phyloP scores from a whole-genome alignment of 2,329 filamentous ascomycete genomes.

The Didymella keratinophila region DNA sequence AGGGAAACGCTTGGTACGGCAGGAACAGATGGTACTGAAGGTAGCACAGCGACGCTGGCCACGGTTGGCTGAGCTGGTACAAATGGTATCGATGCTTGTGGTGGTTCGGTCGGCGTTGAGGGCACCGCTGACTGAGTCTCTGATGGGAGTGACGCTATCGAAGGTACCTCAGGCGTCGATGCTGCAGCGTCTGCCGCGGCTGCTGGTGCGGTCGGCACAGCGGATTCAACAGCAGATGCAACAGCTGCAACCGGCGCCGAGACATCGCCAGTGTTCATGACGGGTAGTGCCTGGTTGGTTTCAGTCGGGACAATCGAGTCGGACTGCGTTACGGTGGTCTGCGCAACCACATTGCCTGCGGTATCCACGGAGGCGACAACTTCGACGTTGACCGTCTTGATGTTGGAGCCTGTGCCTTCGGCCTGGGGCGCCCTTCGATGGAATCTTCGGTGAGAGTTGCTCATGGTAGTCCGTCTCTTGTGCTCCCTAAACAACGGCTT shows the following conservation, averaged over 20 bases:
- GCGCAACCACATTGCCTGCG: conserved; percentile 37
- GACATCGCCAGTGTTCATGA: conserved; percentile 1
- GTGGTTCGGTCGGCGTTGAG: background rate
- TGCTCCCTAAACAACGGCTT: conserved; percentile 33
- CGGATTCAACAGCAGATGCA: background rate
- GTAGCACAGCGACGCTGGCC: conserved; percentile 2
- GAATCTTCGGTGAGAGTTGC: conserved; percentile 42
- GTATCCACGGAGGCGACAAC: conserved; percentile 43
- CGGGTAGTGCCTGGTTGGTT: background rate
- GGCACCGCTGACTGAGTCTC: conserved; percentile 4
- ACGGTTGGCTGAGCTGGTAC: conserved; percentile 4
- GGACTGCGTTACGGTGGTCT: conserved; percentile 35
- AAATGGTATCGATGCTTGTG: background rate
- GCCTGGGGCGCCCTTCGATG: conserved; percentile 42
- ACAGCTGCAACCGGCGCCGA: conserved; percentile 4
- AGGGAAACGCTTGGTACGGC: conserved; percentile 20
- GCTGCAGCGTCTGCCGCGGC: conserved; percentile 16
- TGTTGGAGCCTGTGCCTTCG: conserved; percentile 16
- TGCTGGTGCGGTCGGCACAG: conserved; percentile 2
- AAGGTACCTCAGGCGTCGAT: conserved; percentile 8
- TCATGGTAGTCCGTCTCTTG: conserved; percentile 38
- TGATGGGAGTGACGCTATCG: conserved; percentile 5
- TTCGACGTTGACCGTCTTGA: conserved; percentile 42
- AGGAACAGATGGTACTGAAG: conserved; percentile 27
- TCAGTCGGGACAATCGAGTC: conserved; percentile 15